phyloP scores from a whole-genome alignment of 164 flowering plant species.

The Vitis rupestris region DNA sequence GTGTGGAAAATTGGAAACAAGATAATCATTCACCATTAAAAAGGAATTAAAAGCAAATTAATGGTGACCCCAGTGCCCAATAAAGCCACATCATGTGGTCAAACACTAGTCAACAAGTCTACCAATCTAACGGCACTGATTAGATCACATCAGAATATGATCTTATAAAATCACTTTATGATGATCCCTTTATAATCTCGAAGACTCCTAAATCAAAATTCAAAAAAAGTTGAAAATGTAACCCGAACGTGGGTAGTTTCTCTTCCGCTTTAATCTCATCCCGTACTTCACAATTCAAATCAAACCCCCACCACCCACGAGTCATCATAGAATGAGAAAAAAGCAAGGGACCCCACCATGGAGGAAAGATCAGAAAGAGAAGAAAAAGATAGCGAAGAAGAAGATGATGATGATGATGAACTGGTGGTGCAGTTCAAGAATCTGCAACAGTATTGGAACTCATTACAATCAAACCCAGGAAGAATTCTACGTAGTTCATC shows the following conservation, averaged over 20 bases:
- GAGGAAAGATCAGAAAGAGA: background rate
- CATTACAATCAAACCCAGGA: slow-evolving; percentile 12
- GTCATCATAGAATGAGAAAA: background rate
- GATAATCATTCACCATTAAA: background rate
- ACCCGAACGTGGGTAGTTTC: slow-evolving; percentile 23
- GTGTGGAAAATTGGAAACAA: background rate
- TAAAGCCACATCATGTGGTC: background rate
- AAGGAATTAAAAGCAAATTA: background rate
- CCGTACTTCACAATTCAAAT: background rate
- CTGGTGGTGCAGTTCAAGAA: slow-evolving; percentile 21
- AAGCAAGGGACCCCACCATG: slow-evolving; percentile 11
- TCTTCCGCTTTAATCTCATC: slow-evolving; percentile 16
- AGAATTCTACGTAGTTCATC: slow-evolving; percentile 2
- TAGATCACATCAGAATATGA: background rate
- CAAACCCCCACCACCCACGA: background rate
- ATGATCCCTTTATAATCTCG: background rate
- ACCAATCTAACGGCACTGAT: background rate
- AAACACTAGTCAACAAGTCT: too few relatives aligned
- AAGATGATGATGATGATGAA: slow-evolving; percentile 4
- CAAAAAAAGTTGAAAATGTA: background rate
- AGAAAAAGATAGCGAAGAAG: slow-evolving; percentile 4
- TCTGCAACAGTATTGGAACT: slow-evolving; percentile 35
- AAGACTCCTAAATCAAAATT: slow-evolving; percentile 2
- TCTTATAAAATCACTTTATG: background rate
- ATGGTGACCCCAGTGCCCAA: too few relatives aligned